Conservation (phyloP, 352 stramenopile species). For the Pythium scleroteichum region DNA sequence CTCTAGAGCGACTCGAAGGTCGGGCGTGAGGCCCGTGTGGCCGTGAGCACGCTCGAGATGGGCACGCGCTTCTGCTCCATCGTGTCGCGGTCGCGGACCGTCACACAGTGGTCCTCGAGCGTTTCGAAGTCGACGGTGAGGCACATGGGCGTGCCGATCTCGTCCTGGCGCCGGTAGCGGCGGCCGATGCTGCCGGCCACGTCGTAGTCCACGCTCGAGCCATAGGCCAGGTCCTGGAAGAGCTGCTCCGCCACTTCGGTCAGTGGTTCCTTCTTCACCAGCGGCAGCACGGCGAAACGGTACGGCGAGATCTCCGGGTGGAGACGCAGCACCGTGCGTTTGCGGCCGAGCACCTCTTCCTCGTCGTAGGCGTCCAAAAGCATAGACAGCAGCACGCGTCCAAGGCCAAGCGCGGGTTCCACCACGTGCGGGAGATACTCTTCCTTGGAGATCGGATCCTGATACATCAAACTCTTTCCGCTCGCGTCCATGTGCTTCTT, state of each 20-base stretch:
- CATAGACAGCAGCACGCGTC: conserved; percentile 93
- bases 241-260: conserved; percentile 87
- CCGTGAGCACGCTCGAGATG: conserved; percentile 85
- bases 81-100: conserved; percentile 94
- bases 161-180: conserved; percentile 95
- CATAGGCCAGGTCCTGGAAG: conserved; percentile 87
- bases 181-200: conserved; percentile 85
- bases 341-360: conserved; percentile 88
- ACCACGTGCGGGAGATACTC: conserved; percentile 97
- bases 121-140: conserved; percentile 98
- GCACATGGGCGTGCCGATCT: conserved; percentile 97
- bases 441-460: conserved; percentile 59
- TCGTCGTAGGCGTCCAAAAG: conserved; percentile 95
- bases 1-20: conserved; percentile 39
- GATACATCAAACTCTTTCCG: conserved; percentile 87
- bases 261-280: conserved; percentile 95
- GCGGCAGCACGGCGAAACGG: conserved; percentile 90
- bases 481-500: conserved; percentile 93
- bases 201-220: conserved; percentile 93
- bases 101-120: conserved; percentile 95
- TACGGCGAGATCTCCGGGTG: conserved; percentile 94
- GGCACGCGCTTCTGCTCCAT: conserved; percentile 95
- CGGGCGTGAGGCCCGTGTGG: conserved; percentile 33
- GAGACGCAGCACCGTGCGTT: conserved; percentile 90
- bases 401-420: conserved; percentile 89